phyloP scores from a whole-genome alignment of 371 early-diverging fungal species.

The Mucor velutinosus region DNA sequence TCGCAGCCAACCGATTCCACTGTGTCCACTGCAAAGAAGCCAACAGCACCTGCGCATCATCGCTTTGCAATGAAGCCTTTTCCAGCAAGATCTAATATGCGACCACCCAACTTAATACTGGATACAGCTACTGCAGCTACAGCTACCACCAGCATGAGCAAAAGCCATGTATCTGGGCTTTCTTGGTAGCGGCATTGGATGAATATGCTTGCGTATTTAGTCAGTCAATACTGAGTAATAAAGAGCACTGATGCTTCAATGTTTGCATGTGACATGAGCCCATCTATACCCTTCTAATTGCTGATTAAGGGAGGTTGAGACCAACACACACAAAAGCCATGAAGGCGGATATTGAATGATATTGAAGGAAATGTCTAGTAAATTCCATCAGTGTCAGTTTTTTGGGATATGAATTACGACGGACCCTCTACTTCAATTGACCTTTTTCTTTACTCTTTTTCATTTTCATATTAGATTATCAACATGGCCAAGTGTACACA shows the following conservation, averaged over 20 bases:
- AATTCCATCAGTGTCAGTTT: constrained; percentile 3
- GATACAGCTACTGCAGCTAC: not conserved
- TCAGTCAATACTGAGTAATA: not conserved
- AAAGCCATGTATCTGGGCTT: not conserved
- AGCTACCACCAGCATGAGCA: not conserved
- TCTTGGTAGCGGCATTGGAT: not conserved
- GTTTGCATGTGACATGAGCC: too few species aligned
- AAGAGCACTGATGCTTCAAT: not conserved
- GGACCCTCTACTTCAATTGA: not conserved
- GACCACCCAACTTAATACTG: not conserved
- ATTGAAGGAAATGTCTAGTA: constrained; percentile 3
- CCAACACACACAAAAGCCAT: not conserved
- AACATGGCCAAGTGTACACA: constrained; percentile 69
- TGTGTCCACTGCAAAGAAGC: not conserved
- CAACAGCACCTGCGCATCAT: not conserved
- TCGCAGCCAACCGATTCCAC: not conserved
- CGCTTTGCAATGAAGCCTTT: not conserved
- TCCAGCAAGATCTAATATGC: not conserved
- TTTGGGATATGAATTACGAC: not conserved
- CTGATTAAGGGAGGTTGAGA: too few species aligned
- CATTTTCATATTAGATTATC: not conserved
- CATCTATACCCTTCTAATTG: too few species aligned
- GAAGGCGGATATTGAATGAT: not conserved
- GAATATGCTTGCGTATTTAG: not conserved
- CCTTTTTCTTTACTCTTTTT: not conserved